Base-by-base conservation (phyloP, 108 stramenopile species). In the Pseudonitzschia multiseries region DNA sequence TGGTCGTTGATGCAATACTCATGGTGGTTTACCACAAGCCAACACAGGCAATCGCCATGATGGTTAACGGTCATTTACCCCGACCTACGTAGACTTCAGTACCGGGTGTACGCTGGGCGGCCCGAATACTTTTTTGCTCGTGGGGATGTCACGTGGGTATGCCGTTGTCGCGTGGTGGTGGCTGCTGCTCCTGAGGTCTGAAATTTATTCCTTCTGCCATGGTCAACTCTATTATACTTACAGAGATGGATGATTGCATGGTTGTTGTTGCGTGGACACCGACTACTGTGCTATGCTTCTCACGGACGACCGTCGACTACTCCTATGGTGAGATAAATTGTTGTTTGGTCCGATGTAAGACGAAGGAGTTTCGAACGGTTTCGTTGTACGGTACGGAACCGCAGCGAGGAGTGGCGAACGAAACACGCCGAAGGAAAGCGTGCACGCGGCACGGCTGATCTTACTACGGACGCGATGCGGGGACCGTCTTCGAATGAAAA, bases 191-290 rank as follows among this genome's bases (percentile, higher is more conserved):
- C 28, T 56, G 36, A 36, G 36, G 36, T 36, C 36, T 36, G 36
- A 14, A 21, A 50, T 20, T 33, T 40, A 42, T 31, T 71, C 8
- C 0, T 12, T 62, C 17, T n/a, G 29, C 40, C 40, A 62, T 62
- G 2, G 33, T 62, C 32, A 1, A 36, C 0, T 33, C 26, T 12
- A 36, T 20, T 17, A 62, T 62, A 77, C 81, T 44, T 74, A 82
- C 81, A 50, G 81, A 82, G n/a, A 82, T 82, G 31, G 81, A 82
- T 15, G 81, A 82, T 68, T 82, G 81, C 81, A 82, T 81, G 46
- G 28, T 80, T 52, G 44, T 62, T 61, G 27, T 70, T 66, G 40
- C 17, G 46, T 18, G 46, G 18, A 48, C 9, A 48, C 46, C 46
- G 46, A 48, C 46, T 33, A 42, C 33, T 26, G 0, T 59, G 53